A percentile compares a stretch with the other conserved stretches of the same genome.
Conservation (phyloP, 345 rosid species). For the Kandelia obovata region DNA sequence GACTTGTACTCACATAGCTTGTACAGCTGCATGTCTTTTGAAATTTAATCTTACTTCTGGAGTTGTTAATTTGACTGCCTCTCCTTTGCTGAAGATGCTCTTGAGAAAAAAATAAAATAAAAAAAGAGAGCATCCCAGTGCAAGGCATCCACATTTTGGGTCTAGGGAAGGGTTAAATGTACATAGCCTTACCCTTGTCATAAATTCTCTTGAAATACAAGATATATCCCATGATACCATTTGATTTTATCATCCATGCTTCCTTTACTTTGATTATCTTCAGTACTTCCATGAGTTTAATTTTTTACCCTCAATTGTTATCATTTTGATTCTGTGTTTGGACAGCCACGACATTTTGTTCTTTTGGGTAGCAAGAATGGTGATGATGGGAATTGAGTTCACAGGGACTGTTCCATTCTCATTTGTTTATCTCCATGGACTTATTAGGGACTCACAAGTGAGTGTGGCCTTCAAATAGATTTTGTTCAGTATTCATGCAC, state of each 20-base stretch:
- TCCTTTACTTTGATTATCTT: not conserved
- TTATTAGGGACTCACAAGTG: constrained; percentile 87
- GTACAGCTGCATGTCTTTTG: not conserved
- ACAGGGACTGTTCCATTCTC: constrained; percentile 93
- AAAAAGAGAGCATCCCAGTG: not conserved
- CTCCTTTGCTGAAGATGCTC: not conserved
- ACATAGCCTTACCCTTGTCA: no score
- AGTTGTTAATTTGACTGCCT: not conserved
- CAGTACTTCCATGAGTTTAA: constrained; percentile 4
- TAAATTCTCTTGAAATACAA: no score
- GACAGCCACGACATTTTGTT: constrained; percentile 96
- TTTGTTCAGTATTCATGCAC: not conserved
- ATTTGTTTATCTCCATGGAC: constrained; percentile 89
- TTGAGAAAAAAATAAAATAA: not conserved
- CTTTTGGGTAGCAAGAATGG: constrained; percentile 99
- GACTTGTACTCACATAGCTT: no score
- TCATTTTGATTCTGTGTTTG: constrained; percentile 30
- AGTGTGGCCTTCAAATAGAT: constrained; percentile 25
- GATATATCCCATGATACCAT: no score
- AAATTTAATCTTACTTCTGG: not conserved
- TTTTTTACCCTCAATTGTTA: constrained; percentile 9
- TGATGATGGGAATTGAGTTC: constrained; percentile 98
- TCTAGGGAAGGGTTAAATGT: no score
- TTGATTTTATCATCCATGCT: not conserved
- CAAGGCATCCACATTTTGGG: no score